phyloP scores from a whole-genome alignment of 2,329 filamentous ascomycete genomes.

The Ophiobolus disseminans region DNA sequence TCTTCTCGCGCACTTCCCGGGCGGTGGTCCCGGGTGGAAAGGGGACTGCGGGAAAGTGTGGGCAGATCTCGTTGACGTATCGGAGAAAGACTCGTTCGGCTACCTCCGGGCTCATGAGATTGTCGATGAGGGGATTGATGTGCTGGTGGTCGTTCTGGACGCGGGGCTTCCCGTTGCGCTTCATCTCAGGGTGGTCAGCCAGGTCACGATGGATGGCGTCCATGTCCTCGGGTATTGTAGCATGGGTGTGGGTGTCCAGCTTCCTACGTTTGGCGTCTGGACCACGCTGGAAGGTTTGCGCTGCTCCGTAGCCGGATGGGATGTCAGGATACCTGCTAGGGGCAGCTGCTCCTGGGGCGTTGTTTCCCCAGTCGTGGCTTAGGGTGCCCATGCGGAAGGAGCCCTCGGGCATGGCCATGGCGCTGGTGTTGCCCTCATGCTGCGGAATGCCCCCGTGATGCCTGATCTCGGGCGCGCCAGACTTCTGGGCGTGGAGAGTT shows the following conservation, averaged over 20 bases:
- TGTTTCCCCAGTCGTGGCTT: conserved; percentile 42
- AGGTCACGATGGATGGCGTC: conserved; percentile 47
- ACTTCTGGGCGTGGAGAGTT: conserved; percentile 68
- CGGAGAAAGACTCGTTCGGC: conserved; percentile 65
- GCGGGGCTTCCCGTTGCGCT: conserved; percentile 36
- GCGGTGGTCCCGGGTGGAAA: conserved; percentile 63
- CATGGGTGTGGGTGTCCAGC: conserved; percentile 34
- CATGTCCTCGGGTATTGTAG: conserved; percentile 48
- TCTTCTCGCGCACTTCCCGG: conserved; percentile 62
- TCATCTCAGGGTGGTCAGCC: conserved; percentile 45
- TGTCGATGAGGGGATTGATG: conserved; percentile 50
- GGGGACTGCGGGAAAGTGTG: conserved; percentile 65
- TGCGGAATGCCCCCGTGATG: conserved; percentile 34
- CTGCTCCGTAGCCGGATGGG: conserved; percentile 41
- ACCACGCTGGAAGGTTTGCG: conserved; percentile 38
- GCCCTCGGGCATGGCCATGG: conserved; percentile 29
- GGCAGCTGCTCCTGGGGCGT: conserved; percentile 36
- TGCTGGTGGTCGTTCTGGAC: conserved; percentile 46
- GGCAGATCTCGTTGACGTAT: conserved; percentile 62
- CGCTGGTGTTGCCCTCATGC: conserved; percentile 17
- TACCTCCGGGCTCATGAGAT: conserved; percentile 58
- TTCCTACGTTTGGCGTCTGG: conserved; percentile 44
- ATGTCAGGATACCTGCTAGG: conserved; percentile 31
- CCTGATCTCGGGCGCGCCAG: conserved; percentile 24
- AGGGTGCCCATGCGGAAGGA: conserved; percentile 35